Evolutionary conservation across 495 filamentous ascomycete genomes (phyloP).

Genomic region (Rhypophila decipiens): DNA sequence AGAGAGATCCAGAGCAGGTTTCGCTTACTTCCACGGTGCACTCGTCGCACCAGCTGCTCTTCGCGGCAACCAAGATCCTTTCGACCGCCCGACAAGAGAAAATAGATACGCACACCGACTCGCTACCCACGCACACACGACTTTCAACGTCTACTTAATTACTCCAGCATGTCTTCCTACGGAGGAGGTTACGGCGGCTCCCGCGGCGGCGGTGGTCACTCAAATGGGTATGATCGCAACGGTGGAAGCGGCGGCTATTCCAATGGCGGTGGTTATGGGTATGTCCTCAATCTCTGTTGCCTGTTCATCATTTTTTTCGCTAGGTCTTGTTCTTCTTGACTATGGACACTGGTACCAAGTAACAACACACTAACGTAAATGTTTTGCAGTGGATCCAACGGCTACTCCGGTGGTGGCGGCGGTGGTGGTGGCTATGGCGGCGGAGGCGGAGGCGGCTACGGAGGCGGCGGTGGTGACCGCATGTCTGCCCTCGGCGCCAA

Average conservation of each 20-base stretch:
- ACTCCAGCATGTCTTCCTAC: slow-evolving; percentile 27
- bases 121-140: neutral
- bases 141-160: slow-evolving; percentile 45
- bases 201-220: slow-evolving; percentile 42
- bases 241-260: slow-evolving; percentile 21
- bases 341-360: too few species aligned
- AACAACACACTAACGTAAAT: neutral
- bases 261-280: slow-evolving; percentile 21
- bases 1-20: neutral
- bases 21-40: neutral
- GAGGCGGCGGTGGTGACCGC: slow-evolving; percentile 68
- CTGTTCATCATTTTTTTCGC: slow-evolving; percentile 8
- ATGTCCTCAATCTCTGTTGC: slow-evolving; percentile 10
- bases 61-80: neutral
- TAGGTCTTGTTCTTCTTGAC: too few species aligned
- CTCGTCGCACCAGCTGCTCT: neutral
- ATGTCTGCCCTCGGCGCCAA: slow-evolving; percentile 87
- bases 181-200: slow-evolving; percentile 52
- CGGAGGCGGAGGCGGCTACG: slow-evolving; percentile 47
- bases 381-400: slow-evolving; percentile 23
- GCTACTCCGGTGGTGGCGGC: slow-evolving; percentile 26
- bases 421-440: slow-evolving; percentile 48
- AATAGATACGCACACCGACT: neutral
- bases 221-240: slow-evolving; percentile 22
- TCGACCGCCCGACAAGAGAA: neutral